These are phyloP conservation scores for Sphagnum magellanicum DNA, from an alignment of 228 moss, liverwort and hornwort species.

Conservation along the genomic window DNA sequence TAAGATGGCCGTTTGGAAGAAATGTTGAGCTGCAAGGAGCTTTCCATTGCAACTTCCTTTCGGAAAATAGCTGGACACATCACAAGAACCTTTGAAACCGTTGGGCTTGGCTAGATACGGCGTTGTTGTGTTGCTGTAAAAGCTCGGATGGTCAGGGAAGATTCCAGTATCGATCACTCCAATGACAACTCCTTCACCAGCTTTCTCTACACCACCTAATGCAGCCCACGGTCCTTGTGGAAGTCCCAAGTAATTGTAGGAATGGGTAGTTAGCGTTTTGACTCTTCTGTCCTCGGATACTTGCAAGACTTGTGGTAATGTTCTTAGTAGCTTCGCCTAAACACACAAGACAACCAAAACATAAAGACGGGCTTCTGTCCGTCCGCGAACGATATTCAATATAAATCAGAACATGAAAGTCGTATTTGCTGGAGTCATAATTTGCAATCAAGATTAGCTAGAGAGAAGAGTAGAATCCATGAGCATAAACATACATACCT, in stretches of 20 bases:
- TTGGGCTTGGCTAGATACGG: slow-evolving; percentile 10
- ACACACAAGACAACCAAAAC: background rate
- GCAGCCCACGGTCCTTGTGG: slow-evolving; percentile 15
- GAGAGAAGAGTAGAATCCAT: too few relatives aligned
- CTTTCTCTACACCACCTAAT: slow-evolving; percentile 8
- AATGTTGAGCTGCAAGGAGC: slow-evolving; percentile 22
- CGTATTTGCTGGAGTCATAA: too few relatives aligned
- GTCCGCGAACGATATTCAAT: too few relatives aligned
- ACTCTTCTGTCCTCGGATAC: slow-evolving; percentile 7
- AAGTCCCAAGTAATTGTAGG: slow-evolving; percentile 12
- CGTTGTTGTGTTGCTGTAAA: slow-evolving; percentile 6
- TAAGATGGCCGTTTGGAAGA: background rate
- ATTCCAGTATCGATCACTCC: slow-evolving; percentile 22
- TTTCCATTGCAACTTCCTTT: slow-evolving; percentile 21
- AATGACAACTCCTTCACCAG: slow-evolving; percentile 23
- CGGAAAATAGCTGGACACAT: slow-evolving; percentile 8
- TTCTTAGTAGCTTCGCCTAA: slow-evolving; percentile 7
- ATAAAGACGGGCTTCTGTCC: too few relatives aligned
- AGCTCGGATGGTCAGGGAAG: slow-evolving; percentile 19
- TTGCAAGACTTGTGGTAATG: background rate
- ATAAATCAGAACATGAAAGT: too few relatives aligned
- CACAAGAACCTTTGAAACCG: slow-evolving; percentile 10
- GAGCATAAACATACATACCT: slow-evolving; percentile 21
- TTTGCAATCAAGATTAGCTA: too few relatives aligned
- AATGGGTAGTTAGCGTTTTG: slow-evolving; percentile 14